These are phyloP conservation scores for Thalassiosira sp. DNA, from an alignment of 352 stramenopile genomes.

Conservation along the genomic window DNA sequence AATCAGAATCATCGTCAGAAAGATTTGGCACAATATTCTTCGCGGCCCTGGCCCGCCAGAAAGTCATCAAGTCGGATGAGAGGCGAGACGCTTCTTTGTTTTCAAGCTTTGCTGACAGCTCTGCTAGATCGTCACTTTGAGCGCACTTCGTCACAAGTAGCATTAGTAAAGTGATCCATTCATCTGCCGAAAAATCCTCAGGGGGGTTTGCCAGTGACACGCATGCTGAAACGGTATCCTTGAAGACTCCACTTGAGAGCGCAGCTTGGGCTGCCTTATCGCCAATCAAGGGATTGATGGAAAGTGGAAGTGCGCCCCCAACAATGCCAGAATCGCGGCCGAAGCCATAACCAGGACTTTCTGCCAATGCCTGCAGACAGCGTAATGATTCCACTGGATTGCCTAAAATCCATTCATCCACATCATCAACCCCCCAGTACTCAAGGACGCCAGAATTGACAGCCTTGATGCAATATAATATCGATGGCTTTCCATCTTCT, in stretches of 20 bases:
- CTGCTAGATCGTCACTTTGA: conserved; percentile 76
- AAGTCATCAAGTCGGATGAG: conserved; percentile 45
- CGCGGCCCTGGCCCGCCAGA: conserved; percentile 46
- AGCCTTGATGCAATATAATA: conserved; percentile 71
- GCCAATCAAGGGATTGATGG: conserved; percentile 75
- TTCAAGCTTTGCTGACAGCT: conserved; percentile 76
- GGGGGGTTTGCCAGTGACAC: conserved; percentile 64
- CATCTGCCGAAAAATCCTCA: conserved; percentile 67
- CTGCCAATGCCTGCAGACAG: conserved; percentile 74
- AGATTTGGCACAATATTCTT: conserved; percentile 59
- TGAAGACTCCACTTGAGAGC: conserved; percentile 76
- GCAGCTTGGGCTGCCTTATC: conserved; percentile 76
- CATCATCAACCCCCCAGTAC: conserved; percentile 59
- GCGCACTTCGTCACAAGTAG: conserved; percentile 81
- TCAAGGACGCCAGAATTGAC: conserved; percentile 40
- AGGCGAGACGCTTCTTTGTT: conserved; percentile 50
- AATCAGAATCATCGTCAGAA: conserved; percentile 46
- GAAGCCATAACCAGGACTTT: conserved; percentile 79
- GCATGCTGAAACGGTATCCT: conserved; percentile 70
- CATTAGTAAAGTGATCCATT: conserved; percentile 77
- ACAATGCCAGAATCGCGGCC: conserved; percentile 66
- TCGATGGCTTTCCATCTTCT: conserved; percentile 51
- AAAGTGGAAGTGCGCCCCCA: conserved; percentile 66
- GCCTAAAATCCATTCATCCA: conserved; percentile 69
- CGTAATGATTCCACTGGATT: conserved; percentile 59